Evolutionary conservation across 129 eudicot species (phyloP).

Genomic region (Kitagawia praeruptora): DNA sequence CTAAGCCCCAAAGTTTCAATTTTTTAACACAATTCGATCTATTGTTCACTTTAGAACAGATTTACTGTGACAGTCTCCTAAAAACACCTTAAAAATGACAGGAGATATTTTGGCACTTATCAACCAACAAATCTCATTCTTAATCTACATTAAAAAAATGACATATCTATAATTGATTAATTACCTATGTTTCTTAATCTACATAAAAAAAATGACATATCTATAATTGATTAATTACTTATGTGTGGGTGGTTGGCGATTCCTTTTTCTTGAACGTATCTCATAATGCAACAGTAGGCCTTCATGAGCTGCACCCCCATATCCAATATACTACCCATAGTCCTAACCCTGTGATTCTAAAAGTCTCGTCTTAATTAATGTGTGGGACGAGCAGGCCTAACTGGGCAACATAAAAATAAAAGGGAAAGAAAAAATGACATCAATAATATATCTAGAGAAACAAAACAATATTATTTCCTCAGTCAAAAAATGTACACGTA

Average conservation of each 20-base stretch:
- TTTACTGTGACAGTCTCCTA: background rate
- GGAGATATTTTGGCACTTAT: background rate
- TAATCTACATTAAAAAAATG: background rate
- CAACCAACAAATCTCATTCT: background rate
- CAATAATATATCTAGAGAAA: background rate
- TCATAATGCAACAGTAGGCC: no score
- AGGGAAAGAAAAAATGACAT: background rate
- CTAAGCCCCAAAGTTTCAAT: background rate
- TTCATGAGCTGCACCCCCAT: no score
- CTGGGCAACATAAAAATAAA: background rate
- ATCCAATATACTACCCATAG: background rate
- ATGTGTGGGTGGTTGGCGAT: background rate
- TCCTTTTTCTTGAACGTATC: no score
- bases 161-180: background rate
- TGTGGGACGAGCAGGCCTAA: background rate
- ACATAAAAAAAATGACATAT: background rate
- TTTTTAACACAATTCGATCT: background rate
- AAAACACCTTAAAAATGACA: background rate
- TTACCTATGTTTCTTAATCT: background rate
- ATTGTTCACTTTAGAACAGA: background rate
- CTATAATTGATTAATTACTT: background rate
- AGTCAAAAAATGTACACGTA: background rate
- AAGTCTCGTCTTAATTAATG: background rate
- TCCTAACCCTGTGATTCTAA: background rate
- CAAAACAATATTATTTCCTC: background rate